Evolutionary conservation across 495 filamentous ascomycete genomes (phyloP), one percentile per base, ranked within the genome.

Genomic region (Apodospora peruviana): DNA sequence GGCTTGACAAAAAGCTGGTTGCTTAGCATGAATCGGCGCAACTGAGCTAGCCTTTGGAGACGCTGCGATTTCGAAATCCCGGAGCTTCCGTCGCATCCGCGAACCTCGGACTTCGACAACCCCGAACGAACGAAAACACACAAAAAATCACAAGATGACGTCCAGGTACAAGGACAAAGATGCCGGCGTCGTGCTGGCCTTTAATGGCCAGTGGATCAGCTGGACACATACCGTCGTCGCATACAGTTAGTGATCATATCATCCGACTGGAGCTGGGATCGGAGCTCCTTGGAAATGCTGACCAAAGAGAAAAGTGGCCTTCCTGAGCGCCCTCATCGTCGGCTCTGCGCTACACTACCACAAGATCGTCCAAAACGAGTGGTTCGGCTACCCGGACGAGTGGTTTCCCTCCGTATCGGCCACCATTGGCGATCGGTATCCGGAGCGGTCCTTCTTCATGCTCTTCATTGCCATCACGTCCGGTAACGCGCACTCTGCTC

Each of bases 381-480:
- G 93, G 72, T 96, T 87, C 70, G 87, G 94, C 59, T 99, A 96
- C 68, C 94, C 94, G 1, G 74, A 95, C 35, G 94, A 99, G 78
- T 99, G 94, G 94, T 97, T 99, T 55, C 94, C 94, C 34, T 99
- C 94, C 19, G 94, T 99, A 21, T 96, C 91, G 23, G 83, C 94
- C 12, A 96, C 94, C n/a, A 99, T 99, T 66, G 94, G 94, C 52
- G 94, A 99, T 58, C 84, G 93, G 25, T 97, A 97, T 63, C 94
- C 94, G 23, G 94, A 99, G 65, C 84, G 94, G 40, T 95, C 93
- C 14, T 83, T 97, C 50, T 99, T 97, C 67, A 90, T 94, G 77
- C 59, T 97, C 43, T 95, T 97, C 60, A 99, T 99, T 59, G 91
- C 91, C 43, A 84, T 97, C 48, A 96, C 91, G 37, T 97, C 94